Conservation (phyloP, 352 stramenopile species). For the Peronosclerospora sorghi region DNA sequence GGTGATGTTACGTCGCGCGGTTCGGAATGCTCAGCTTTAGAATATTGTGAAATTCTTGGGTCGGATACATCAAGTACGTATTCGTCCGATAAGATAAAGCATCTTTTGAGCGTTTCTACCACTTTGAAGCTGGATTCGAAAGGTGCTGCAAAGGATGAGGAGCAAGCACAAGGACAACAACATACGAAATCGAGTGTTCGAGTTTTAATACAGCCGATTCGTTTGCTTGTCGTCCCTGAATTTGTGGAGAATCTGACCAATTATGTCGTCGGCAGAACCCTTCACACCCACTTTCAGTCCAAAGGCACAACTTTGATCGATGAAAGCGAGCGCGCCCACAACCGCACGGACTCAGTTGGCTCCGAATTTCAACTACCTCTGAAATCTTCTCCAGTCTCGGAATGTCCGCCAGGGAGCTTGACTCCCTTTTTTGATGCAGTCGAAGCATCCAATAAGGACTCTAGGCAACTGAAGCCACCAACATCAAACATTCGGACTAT, state of each 20-base stretch:
- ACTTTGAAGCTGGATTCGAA: constrained; percentile 1
- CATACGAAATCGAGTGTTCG: constrained; percentile 29
- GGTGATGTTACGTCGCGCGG: constrained; percentile 6
- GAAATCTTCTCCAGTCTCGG: constrained; percentile 10
- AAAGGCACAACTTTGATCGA: constrained; percentile 11
- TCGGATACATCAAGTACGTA: constrained; percentile 21
- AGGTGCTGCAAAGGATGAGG: background rate
- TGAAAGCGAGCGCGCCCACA: constrained; percentile 6
- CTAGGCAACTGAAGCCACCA: constrained; percentile 14
- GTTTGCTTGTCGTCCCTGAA: constrained; percentile 39
- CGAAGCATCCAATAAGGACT: constrained; percentile 21
- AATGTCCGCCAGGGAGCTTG: constrained; percentile 11
- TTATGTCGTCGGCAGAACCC: constrained; percentile 44
- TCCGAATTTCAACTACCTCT: constrained; percentile 14
- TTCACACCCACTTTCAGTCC: constrained; percentile 31
- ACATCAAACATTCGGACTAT: background rate
- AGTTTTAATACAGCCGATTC: constrained; percentile 40
- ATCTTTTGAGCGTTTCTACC: constrained; percentile 30
- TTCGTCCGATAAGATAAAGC: constrained; percentile 8
- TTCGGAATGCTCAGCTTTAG: constrained; percentile 10
- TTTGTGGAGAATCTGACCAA: constrained; percentile 51
- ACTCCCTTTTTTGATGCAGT: constrained; percentile 67
- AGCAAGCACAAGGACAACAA: background rate
- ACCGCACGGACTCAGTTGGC: constrained; percentile 8
- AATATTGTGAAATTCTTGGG: constrained; percentile 48